Evolutionary conservation across 768 basidiomycete species (phyloP).

Genomic region (Mycena chlorophos): DNA sequence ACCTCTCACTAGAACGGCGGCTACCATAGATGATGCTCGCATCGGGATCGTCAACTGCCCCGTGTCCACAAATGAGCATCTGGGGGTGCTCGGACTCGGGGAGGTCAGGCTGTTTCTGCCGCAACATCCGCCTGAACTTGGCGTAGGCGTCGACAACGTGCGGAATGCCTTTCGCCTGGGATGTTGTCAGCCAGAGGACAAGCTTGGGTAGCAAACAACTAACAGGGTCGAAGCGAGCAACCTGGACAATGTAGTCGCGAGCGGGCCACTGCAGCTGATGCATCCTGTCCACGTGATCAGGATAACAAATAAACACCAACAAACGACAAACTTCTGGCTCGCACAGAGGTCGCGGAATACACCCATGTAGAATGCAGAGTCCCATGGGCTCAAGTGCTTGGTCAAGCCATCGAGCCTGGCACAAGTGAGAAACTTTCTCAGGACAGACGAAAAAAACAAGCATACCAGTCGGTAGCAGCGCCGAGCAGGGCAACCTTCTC

Average conservation of each 20-base stretch:
- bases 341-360: constrained; percentile 77
- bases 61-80: constrained; percentile 84
- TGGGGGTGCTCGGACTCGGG: constrained; percentile 63
- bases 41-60: constrained; percentile 93
- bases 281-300: constrained; percentile 41
- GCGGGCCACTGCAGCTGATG: constrained; percentile 72
- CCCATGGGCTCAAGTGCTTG: constrained; percentile 82
- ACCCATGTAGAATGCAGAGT: constrained; percentile 86
- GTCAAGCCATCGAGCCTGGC: constrained; percentile 88
- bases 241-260: constrained; percentile 85
- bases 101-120: constrained; percentile 41
- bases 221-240: constrained; percentile 93
- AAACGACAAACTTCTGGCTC: constrained; percentile 54
- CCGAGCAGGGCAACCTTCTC: constrained; percentile 73
- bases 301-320: not conserved
- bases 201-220: constrained; percentile 42
- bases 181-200: not conserved
- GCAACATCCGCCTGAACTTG: constrained; percentile 72
- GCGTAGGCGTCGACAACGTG: constrained; percentile 86
- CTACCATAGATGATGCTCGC: constrained; percentile 90
- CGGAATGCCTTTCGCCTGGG: constrained; percentile 55
- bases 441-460: too few relatives aligned
- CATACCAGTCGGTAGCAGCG: constrained; percentile 74
- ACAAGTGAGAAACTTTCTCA: not conserved
- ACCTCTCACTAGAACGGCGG: too few relatives aligned